Percentiles rank a stretch among this genome's conserved stretches.
Evolutionary conservation across 768 basidiomycete species (phyloP).

Genomic region (Coprinopsis sp.): DNA sequence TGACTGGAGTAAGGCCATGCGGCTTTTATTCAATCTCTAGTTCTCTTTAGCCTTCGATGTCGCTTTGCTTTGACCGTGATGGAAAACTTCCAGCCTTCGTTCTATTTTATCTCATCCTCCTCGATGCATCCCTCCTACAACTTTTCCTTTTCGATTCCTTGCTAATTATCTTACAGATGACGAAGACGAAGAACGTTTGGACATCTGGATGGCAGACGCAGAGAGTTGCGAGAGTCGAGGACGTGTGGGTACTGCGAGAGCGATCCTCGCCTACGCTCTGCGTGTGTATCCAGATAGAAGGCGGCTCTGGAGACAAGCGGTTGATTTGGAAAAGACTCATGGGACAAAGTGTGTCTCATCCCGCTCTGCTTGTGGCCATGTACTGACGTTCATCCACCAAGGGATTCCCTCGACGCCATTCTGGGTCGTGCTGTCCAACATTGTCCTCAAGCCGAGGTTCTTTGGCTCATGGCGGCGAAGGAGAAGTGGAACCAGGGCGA

Average conservation of each 20-base stretch:
- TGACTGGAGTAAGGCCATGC: no score
- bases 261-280: slow-evolving; percentile 86
- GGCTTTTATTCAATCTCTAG: no score
- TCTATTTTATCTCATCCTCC: no score
- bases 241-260: slow-evolving; percentile 77
- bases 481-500: slow-evolving; percentile 92
- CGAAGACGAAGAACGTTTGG: slow-evolving; percentile 67
- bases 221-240: slow-evolving; percentile 74
- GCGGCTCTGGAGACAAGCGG: slow-evolving; percentile 85
- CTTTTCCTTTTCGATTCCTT: no score
- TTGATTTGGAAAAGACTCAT: slow-evolving; percentile 88
- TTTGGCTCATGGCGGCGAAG: slow-evolving; percentile 98
- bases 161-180: no score
- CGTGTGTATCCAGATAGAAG: slow-evolving; percentile 86
- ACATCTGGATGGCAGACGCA: slow-evolving; percentile 90
- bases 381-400: slow-evolving; percentile 20
- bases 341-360: slow-evolving; percentile 58
- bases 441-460: slow-evolving; percentile 91
- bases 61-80: no score
- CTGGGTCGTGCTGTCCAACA: slow-evolving; percentile 80
- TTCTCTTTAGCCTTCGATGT: no score
- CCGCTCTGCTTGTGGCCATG: not conserved
- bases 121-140: no score
- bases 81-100: no score
- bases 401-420: slow-evolving; percentile 77